These are phyloP conservation scores for Angomonas ambiguus DNA, from an alignment of 208 protist genomes.

Conservation along the genomic window DNA sequence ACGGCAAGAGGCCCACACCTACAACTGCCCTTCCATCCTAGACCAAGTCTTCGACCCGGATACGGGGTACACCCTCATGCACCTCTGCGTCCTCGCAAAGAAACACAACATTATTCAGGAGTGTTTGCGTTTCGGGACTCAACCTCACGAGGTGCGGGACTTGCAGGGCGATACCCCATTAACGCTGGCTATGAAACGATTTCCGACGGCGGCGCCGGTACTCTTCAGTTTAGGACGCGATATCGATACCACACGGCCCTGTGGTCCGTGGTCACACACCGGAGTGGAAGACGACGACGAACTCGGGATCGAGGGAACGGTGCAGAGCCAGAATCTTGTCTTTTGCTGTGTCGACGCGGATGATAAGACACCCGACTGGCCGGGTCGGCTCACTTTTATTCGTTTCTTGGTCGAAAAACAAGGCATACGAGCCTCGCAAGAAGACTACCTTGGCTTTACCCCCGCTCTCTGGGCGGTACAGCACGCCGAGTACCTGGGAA, in stretches of 20 bases:
- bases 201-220: slow-evolving; percentile 6
- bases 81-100: slow-evolving; percentile 29
- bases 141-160: slow-evolving; percentile 32
- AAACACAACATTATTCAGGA: slow-evolving; percentile 14
- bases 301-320: not conserved
- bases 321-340: slow-evolving; percentile 21
- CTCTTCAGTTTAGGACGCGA: slow-evolving; percentile 17
- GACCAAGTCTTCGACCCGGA: slow-evolving; percentile 30
- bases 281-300: not conserved
- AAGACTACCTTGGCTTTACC: slow-evolving; percentile 36
- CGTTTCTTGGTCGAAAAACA: slow-evolving; percentile 20
- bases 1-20: not conserved
- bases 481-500: slow-evolving; percentile 20
- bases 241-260: slow-evolving; percentile 9
- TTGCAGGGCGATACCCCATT: slow-evolving; percentile 38
- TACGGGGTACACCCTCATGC: slow-evolving; percentile 40
- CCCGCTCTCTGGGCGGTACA: slow-evolving; percentile 29
- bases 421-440: slow-evolving; percentile 7
- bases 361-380: slow-evolving; percentile 24
- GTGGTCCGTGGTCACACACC: not conserved
- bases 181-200: slow-evolving; percentile 27
- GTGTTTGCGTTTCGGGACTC: slow-evolving; percentile 27
- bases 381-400: slow-evolving; percentile 23
- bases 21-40: slow-evolving; percentile 17
- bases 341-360: slow-evolving; percentile 28